phyloP scores from a whole-genome alignment of 306 rosid species.

The Malus sieversii region DNA sequence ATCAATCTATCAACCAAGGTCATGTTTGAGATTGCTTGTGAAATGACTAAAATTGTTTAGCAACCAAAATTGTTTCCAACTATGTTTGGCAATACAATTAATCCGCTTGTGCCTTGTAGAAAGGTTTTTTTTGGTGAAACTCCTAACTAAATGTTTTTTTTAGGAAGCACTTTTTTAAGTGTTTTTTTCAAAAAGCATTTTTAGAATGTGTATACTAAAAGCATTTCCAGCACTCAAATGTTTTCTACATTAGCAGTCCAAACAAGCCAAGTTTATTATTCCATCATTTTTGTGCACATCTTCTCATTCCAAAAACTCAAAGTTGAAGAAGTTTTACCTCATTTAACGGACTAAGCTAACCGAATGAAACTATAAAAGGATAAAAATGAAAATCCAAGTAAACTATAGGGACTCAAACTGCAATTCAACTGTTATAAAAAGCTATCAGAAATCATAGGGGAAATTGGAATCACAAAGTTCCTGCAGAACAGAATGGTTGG shows the following conservation, averaged over 20 bases:
- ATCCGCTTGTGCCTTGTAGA: no score
- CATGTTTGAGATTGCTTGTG: no score
- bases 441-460: not conserved
- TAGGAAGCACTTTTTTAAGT: no score
- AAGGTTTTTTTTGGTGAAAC: no score
- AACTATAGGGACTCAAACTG: not conserved
- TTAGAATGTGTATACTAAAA: no score
- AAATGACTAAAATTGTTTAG: no score
- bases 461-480: constrained; percentile 21
- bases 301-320: not conserved
- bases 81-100: no score
- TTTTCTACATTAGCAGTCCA: not conserved
- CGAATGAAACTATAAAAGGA: not conserved
- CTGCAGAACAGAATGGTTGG: not conserved
- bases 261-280: not conserved
- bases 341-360: not conserved
- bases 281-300: not conserved
- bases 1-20: not conserved
- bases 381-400: not conserved
- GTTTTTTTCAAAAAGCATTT: no score
- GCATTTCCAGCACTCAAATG: no score
- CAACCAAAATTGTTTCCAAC: no score
- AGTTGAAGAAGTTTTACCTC: no score
- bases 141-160: no score
- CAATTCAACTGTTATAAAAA: not conserved